Evolutionary conservation across 306 rosid genomes (phyloP).

Genomic region (Boehmeria nivea): DNA sequence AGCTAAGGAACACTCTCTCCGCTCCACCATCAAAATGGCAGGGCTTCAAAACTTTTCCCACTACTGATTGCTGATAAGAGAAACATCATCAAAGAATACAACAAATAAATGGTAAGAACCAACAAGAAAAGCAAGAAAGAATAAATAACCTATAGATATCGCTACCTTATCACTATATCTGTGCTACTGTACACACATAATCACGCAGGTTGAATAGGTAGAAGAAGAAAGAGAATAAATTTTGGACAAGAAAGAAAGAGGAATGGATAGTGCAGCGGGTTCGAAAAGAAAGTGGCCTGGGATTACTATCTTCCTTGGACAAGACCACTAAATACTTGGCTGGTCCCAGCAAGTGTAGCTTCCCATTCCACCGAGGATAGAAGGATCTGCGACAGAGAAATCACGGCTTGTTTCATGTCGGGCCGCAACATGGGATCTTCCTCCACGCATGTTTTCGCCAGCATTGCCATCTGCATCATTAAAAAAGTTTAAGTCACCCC

Average conservation of each 20-base stretch:
- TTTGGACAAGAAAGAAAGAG: slow-evolving; percentile 5
- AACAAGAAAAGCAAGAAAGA: background rate
- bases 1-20: too few species aligned
- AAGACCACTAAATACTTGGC: slow-evolving; percentile 98
- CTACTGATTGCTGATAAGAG: background rate
- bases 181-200: slow-evolving; percentile 20
- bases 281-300: slow-evolving; percentile 16
- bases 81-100: slow-evolving; percentile 6
- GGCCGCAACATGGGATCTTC: slow-evolving; percentile 89
- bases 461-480: slow-evolving; percentile 57
- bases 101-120: background rate
- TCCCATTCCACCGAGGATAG: slow-evolving; percentile 96
- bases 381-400: slow-evolving; percentile 83
- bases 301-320: slow-evolving; percentile 83
- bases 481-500: background rate
- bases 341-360: slow-evolving; percentile 97
- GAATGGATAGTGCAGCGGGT: slow-evolving; percentile 5
- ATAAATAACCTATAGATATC: slow-evolving; percentile 9
- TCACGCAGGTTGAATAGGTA: slow-evolving; percentile 7
- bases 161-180: slow-evolving; percentile 8
- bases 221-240: background rate
- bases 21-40: too few species aligned
- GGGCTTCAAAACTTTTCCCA: slow-evolving; percentile 19
- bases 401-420: slow-evolving; percentile 84
- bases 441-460: slow-evolving; percentile 93